A percentile compares a stretch with the other conserved stretches of the same genome.
phyloP scores from a whole-genome alignment of 164 flowering plant species.

The Piper betle region DNA sequence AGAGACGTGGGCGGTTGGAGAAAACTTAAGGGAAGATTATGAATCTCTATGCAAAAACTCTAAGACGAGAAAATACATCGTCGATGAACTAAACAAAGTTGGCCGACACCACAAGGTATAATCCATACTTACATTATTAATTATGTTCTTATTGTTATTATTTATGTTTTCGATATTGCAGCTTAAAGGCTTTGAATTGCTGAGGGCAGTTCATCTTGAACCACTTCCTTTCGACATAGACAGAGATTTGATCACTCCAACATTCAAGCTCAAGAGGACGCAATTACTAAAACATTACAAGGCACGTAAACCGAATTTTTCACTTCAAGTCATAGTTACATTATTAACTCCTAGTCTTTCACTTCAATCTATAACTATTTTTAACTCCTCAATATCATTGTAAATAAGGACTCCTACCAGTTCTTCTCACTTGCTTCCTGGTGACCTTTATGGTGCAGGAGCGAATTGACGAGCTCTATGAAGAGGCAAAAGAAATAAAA shows the following conservation, averaged over 20 bases:
- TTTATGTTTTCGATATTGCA: slow-evolving; percentile 13
- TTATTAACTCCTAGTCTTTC: not conserved
- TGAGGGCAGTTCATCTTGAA: slow-evolving; percentile 73
- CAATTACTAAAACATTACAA: slow-evolving; percentile 80
- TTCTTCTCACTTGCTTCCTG: not conserved
- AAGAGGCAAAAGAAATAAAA: slow-evolving; percentile 44
- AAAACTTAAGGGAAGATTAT: slow-evolving; percentile 47
- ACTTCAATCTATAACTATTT: not conserved
- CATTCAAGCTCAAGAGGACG: slow-evolving; percentile 86
- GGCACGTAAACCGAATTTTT: slow-evolving; percentile 23
- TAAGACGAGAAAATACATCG: slow-evolving; percentile 49
- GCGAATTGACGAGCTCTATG: slow-evolving; percentile 45
- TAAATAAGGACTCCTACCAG: not conserved
- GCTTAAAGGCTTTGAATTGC: slow-evolving; percentile 90
- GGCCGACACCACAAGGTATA: slow-evolving; percentile 59
- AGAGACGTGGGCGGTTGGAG: slow-evolving; percentile 68
- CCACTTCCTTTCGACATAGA: slow-evolving; percentile 82
- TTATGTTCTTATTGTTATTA: too few relatives aligned
- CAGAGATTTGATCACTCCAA: slow-evolving; percentile 82
- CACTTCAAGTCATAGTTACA: not conserved
- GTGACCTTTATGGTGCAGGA: slow-evolving; percentile 24
- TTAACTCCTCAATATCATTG: not conserved
- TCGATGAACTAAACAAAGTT: slow-evolving; percentile 64
- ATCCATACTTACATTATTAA: not conserved
- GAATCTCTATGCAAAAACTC: slow-evolving; percentile 43